A percentile compares a stretch with the other conserved stretches of the same genome.
Evolutionary conservation across 306 rosid species (phyloP).

Genomic region (Bauhinia variegata): DNA sequence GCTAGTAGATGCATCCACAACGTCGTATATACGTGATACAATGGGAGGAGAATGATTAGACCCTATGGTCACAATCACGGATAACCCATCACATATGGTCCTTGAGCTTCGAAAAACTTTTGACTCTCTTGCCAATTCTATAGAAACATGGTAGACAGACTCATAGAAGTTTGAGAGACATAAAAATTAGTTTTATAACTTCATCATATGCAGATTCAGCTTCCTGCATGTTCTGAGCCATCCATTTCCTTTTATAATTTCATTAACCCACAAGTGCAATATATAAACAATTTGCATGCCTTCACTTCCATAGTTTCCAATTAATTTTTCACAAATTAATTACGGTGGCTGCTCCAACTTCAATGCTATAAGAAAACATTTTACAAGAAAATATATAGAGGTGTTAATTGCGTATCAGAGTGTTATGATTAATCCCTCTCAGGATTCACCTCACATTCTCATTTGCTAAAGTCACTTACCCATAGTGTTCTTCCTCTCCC

Average conservation of each 20-base stretch:
- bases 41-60: too few relatives aligned
- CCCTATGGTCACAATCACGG: background rate
- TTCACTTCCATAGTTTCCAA: too few relatives aligned
- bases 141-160: background rate
- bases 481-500: background rate
- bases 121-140: background rate
- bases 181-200: too few relatives aligned
- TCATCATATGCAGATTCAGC: background rate
- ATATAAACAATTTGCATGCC: background rate
- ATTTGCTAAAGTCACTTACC: background rate
- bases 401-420: background rate
- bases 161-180: conserved; percentile 12
- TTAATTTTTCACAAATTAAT: too few relatives aligned
- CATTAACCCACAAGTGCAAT: too few relatives aligned
- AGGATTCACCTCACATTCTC: background rate
- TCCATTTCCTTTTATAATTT: background rate
- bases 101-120: conserved; percentile 28
- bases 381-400: background rate
- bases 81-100: conserved; percentile 5
- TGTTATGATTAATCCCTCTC: background rate
- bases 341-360: too few relatives aligned
- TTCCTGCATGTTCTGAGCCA: background rate
- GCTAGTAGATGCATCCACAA: too few relatives aligned
- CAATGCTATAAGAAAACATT: background rate
- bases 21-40: too few relatives aligned